Evolutionary conservation across 495 filamentous ascomycete species (phyloP), one percentile per base, ranked within the genome.

Genomic region (Penicillium dipodomyicola): DNA sequence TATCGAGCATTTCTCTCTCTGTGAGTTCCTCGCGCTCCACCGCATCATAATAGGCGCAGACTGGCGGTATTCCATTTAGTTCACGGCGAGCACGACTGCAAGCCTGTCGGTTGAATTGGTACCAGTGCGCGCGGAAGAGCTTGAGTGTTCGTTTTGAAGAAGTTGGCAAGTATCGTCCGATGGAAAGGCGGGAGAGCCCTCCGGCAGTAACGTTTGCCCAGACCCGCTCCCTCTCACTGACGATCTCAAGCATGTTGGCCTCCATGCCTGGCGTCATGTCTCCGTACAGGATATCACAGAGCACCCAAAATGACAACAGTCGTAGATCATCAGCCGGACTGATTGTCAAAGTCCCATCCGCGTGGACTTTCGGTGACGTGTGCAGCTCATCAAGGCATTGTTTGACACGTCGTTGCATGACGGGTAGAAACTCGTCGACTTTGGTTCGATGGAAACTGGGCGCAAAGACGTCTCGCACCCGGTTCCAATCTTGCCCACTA

Each of bases 261-360:
- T 62, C 55, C 40, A 65, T 40, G 5, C 55, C 52, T 4, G 52
- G 9, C 1, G 46, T 42, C 29, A 72, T 49, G 4, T 37, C 25
- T 6, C 74, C 74, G 46, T 74, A 77, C 17, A 75, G 27, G 40
- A 71, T 58, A 1, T 72, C 67, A 3, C 65, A 68, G 40, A 73
- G 54, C 39, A 73, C 59, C 35, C 51, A 65, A 59, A 77, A 75
- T 1, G 74, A 70, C 4, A 74, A 61, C 15, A 70, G 8, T 42
- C 65, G 67, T 5, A 77, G 50, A 41, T 75, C 74, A 10, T 63
- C 33, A 2, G 56, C 71, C 4, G 74, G 72, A 43, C 72, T 47
- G 10, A 73, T 14, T 8, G 22, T 29, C 19, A 39, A 25, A 23
- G 8, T 5, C 17, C 42, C 42, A 23, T 44, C 17, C 17, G 19